Base-by-base conservation (phyloP, 2,329 filamentous ascomycete genomes). In the Xylariales sp. region DNA sequence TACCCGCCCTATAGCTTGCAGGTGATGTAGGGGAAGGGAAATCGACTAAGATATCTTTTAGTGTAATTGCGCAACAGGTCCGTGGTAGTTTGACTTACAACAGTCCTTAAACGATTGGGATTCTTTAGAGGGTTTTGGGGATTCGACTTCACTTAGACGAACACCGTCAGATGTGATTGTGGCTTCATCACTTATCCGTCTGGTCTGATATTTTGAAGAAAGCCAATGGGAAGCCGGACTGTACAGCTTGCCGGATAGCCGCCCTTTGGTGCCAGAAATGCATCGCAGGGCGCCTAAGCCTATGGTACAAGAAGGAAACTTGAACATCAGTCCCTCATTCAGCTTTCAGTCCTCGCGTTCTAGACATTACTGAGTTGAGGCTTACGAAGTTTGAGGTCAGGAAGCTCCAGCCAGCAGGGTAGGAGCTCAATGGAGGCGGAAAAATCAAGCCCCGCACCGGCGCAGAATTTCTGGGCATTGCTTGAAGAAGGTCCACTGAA, bases 371-470 rank as follows among this genome's bases (percentile, higher is more conserved):
- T n/a, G n/a, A n/a, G n/a, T n/a, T n/a, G n/a, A n/a, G n/a, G n/a
- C n/a, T n/a, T n/a, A n/a, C n/a, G n/a, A n/a, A n/a, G n/a, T n/a
- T n/a, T n/a, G n/a, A n/a, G n/a, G n/a, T n/a, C n/a, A n/a, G n/a
- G n/a, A n/a, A n/a, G n/a, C n/a, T n/a, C n/a, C n/a, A n/a, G n/a
- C n/a, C n/a, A n/a, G n/a, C n/a, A n/a, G n/a, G n/a, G n/a, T n/a
- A n/a, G n/a, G n/a, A 20, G 12, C 15, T 14, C 14, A 25, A 11
- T 6, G 22, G 24, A 25, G 35, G 39, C 46, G 54, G 60, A 65
- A 68, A 67, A 70, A 68, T 52, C 38, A 48, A 39, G 43, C 44
- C 42, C 41, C 51, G 50, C 39, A 38, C 51, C 49, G 50, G 48
- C 45, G 53, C 48, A 62, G 59, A 62, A 57, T 52, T 43, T 40